Conservation (phyloP, 1,284 basidiomycete genomes). For the Ceratobasidium sp. region DNA sequence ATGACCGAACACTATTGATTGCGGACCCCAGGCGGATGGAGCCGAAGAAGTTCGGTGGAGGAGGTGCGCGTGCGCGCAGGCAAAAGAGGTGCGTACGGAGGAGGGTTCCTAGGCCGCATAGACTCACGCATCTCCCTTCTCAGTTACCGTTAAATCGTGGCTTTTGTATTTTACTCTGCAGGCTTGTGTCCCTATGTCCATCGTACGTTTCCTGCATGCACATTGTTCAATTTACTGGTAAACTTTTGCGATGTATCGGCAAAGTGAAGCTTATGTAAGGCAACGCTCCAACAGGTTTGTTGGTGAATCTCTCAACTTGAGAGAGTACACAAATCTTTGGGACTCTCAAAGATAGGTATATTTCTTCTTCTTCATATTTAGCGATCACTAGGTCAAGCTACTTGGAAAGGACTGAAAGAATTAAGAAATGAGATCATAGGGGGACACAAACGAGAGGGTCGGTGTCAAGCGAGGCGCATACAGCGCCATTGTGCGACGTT, state of each 20-base stretch:
- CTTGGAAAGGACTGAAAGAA: too few relatives aligned
- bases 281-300: too few relatives aligned
- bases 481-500: too few relatives aligned
- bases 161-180: conserved; percentile 41
- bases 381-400: too few relatives aligned
- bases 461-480: too few relatives aligned
- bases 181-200: conserved; percentile 39
- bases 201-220: conserved; percentile 29
- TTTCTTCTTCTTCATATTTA: too few relatives aligned
- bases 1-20: conserved; percentile 94
- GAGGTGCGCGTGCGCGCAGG: conserved; percentile 94
- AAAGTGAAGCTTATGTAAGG: neutral
- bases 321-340: too few relatives aligned
- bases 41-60: conserved; percentile 99
- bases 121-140: conserved; percentile 20
- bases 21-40: conserved; percentile 99
- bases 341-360: too few relatives aligned
- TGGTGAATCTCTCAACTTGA: too few relatives aligned
- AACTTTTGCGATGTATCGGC: conserved; percentile 1
- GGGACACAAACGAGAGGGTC: too few relatives aligned
- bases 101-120: neutral
- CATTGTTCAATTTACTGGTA: conserved; percentile 30
- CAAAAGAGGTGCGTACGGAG: conserved; percentile 80
- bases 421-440: too few relatives aligned
- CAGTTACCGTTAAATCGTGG: conserved; percentile 85